These are phyloP conservation scores for Fusarium sp. DNA, from an alignment of 2,329 filamentous ascomycete genomes.

Conservation along the genomic window DNA sequence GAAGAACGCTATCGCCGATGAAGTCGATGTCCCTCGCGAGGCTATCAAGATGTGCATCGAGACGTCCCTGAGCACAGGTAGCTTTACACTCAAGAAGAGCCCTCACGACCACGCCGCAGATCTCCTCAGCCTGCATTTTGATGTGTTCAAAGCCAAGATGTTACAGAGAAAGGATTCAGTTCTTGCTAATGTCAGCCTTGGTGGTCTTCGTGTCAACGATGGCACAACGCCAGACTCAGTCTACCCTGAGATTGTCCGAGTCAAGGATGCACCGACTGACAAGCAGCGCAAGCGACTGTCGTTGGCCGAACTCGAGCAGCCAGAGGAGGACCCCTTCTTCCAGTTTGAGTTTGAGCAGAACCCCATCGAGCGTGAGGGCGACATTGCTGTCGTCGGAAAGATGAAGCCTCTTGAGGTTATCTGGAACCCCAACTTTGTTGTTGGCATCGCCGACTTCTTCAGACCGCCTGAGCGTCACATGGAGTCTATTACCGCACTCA, in stretches of 20 bases:
- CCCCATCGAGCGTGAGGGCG: slow-evolving; percentile 89
- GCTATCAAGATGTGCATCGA: slow-evolving; percentile 93
- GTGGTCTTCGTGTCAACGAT: slow-evolving; percentile 93
- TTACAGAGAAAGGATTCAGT: slow-evolving; percentile 91
- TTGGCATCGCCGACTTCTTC: slow-evolving; percentile 94
- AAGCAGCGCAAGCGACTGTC: slow-evolving; percentile 59
- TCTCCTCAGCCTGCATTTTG: slow-evolving; percentile 90
- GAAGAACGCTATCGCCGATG: slow-evolving; percentile 87
- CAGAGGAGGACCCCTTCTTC: slow-evolving; percentile 81
- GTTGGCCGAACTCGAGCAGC: slow-evolving; percentile 62
- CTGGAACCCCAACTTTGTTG: slow-evolving; percentile 93
- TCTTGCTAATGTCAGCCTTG: slow-evolving; percentile 87
- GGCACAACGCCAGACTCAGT: slow-evolving; percentile 91
- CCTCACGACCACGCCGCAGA: slow-evolving; percentile 70
- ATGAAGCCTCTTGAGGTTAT: slow-evolving; percentile 96
- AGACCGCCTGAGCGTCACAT: slow-evolving; percentile 95
- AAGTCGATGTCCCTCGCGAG: slow-evolving; percentile 89
- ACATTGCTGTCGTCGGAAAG: slow-evolving; percentile 89
- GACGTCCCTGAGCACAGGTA: slow-evolving; percentile 91
- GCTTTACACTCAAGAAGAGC: slow-evolving; percentile 90
- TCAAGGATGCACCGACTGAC: slow-evolving; percentile 81
- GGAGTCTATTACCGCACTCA: slow-evolving; percentile 95
- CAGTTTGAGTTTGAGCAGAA: slow-evolving; percentile 93
- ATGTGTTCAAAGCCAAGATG: slow-evolving; percentile 90
- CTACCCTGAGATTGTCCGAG: slow-evolving; percentile 93